Percentiles rank a stretch among this genome's conserved stretches.
Conservation (phyloP, 2,329 filamentous ascomycete genomes). For the Zymoseptoria tritici region DNA sequence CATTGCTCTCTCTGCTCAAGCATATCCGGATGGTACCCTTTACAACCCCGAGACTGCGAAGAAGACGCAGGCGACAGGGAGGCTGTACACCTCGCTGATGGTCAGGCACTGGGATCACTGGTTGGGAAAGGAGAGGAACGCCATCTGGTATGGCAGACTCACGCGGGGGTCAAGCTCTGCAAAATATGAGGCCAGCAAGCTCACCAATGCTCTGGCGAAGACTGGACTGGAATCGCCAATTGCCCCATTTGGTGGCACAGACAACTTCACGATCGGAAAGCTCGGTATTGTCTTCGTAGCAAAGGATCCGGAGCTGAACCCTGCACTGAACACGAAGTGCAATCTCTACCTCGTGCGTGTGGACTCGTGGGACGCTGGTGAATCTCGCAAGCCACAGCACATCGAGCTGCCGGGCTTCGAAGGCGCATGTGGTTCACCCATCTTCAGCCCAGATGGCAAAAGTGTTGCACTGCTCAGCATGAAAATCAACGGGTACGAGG, state of each 20-base stretch:
- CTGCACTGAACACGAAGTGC: slow-evolving; percentile 70
- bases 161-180: slow-evolving; percentile 26
- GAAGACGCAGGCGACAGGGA: slow-evolving; percentile 41
- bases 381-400: slow-evolving; percentile 46
- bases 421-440: slow-evolving; percentile 59
- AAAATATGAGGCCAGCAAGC: slow-evolving; percentile 34
- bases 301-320: slow-evolving; percentile 64
- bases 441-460: slow-evolving; percentile 66
- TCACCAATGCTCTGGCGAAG: slow-evolving; percentile 58
- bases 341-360: slow-evolving; percentile 70
- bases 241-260: slow-evolving; percentile 67
- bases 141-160: slow-evolving; percentile 66
- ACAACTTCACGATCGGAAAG: slow-evolving; percentile 69
- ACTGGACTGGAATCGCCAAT: slow-evolving; percentile 59
- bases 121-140: slow-evolving; percentile 60
- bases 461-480: slow-evolving; percentile 72
- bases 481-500: slow-evolving; percentile 69
- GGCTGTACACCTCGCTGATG: slow-evolving; percentile 45
- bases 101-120: slow-evolving; percentile 50
- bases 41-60: slow-evolving; percentile 44
- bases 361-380: slow-evolving; percentile 49
- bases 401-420: slow-evolving; percentile 52
- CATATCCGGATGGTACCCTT: slow-evolving; percentile 61
- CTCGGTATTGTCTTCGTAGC: slow-evolving; percentile 65
- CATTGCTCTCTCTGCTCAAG: slow-evolving; percentile 50